Evolutionary conservation across 2,329 filamentous ascomycete genomes (phyloP).

Genomic region (Byssochlamys sp.): DNA sequence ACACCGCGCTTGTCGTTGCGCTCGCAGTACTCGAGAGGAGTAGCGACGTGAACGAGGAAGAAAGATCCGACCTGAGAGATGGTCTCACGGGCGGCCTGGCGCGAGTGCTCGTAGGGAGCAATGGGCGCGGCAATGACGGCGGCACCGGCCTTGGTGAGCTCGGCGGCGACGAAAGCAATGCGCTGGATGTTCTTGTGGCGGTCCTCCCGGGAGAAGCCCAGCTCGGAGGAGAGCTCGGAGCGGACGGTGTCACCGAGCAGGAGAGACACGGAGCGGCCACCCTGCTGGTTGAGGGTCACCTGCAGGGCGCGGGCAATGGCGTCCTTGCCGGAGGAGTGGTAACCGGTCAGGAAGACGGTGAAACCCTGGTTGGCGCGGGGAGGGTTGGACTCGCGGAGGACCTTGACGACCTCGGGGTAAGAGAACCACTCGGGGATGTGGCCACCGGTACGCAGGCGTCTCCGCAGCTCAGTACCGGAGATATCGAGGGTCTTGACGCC

Average conservation of each 20-base stretch:
- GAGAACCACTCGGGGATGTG: conserved; percentile 99
- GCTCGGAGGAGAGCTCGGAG: conserved; percentile 81
- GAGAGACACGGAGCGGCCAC: conserved; percentile 85
- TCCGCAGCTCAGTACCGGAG: conserved; percentile 80
- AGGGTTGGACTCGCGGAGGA: conserved; percentile 91
- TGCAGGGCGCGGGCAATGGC: conserved; percentile 90
- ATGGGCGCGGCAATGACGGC: conserved; percentile 96
- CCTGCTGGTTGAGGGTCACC: conserved; percentile 95
- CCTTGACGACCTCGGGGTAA: conserved; percentile 94
- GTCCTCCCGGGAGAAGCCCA: conserved; percentile 88
- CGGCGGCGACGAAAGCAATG: conserved; percentile 90
- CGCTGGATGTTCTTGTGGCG: conserved; percentile 89
- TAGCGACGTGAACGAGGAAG: conserved; percentile 91
- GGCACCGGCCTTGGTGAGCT: conserved; percentile 83
- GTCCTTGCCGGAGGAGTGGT: conserved; percentile 94
- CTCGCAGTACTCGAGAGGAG: conserved; percentile 83
- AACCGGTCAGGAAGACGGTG: conserved; percentile 95
- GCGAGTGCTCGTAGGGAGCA: conserved; percentile 74
- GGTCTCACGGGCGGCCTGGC: conserved; percentile 68
- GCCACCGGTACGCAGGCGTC: conserved; percentile 78
- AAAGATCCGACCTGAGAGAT: conserved; percentile 79
- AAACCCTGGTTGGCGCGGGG: conserved; percentile 86
- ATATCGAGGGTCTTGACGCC: conserved; percentile 81
- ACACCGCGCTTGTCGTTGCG: conserved; percentile 89
- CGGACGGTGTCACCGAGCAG: conserved; percentile 93